A percentile compares a stretch with the other conserved stretches of the same genome.
These are phyloP conservation scores for Colletotrichum sp. DNA, from an alignment of 2,329 filamentous ascomycete species.

Conservation along the genomic window DNA sequence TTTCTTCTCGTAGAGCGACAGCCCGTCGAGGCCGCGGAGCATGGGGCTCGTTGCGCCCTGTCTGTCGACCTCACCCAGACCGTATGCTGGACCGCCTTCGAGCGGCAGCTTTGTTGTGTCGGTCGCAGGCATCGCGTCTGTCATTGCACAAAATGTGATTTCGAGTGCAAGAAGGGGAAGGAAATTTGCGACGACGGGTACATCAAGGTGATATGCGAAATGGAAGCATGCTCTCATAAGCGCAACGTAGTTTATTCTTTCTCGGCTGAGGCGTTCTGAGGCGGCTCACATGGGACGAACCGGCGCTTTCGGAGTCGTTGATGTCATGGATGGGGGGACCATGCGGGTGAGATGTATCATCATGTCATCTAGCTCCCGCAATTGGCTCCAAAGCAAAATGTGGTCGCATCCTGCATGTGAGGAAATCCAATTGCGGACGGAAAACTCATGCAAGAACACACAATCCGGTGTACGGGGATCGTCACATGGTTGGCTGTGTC, in stretches of 20 bases:
- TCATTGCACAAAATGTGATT: background rate
- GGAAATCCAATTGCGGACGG: background rate
- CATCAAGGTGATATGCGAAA: background rate
- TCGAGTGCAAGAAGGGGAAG: background rate
- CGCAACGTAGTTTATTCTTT: background rate
- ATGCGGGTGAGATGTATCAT: background rate
- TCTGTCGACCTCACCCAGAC: background rate
- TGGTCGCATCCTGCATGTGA: background rate
- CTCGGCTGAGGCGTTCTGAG: background rate
- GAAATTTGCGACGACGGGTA: background rate
- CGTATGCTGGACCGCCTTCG: background rate
- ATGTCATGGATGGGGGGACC: background rate
- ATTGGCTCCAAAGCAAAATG: background rate
- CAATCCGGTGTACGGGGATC: background rate
- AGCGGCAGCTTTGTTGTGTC: background rate
- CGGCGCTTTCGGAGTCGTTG: background rate
- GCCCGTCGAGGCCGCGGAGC: constrained; percentile 24
- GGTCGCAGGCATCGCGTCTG: background rate
- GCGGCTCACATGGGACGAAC: background rate
- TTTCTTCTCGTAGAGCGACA: constrained; percentile 38
- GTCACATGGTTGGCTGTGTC: background rate
- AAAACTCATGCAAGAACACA: background rate
- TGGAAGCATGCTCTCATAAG: background rate
- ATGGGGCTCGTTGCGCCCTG: background rate
- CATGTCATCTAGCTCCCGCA: background rate